Conservation (phyloP, 176 grass and related monocot genomes). For the Luzula sylvatica region DNA sequence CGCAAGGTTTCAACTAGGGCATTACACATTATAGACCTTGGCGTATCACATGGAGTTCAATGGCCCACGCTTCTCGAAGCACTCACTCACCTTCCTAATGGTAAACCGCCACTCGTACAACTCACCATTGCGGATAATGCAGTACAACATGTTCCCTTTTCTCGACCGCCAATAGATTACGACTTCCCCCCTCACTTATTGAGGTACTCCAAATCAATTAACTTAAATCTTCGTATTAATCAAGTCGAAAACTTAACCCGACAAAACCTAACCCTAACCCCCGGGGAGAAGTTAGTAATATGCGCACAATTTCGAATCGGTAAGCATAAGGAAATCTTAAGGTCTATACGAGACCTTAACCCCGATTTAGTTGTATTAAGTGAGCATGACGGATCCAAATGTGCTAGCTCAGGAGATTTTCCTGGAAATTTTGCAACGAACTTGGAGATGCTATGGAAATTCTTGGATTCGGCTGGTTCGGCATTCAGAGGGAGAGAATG, state of each 20-base stretch:
- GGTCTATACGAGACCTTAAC: conserved; percentile 34
- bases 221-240: conserved; percentile 52
- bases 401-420: conserved; percentile 9
- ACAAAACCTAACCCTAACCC: conserved; percentile 1
- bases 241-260: conserved; percentile 11
- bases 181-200: conserved; percentile 77
- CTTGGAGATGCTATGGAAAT: conserved; percentile 61
- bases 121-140: conserved; percentile 30
- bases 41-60: conserved; percentile 92
- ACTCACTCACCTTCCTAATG: conserved; percentile 38
- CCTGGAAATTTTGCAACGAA: conserved; percentile 38
- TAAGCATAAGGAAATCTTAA: conserved; percentile 36
- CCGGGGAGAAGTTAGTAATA: conserved; percentile 46
- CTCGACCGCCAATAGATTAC: conserved; percentile 40
- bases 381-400: conserved; percentile 41
- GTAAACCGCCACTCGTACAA: conserved; percentile 37
- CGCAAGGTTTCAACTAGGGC: not conserved
- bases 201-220: conserved; percentile 77
- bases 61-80: conserved; percentile 97
- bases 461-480: conserved; percentile 69
- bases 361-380: conserved; percentile 76
- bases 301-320: conserved; percentile 73
- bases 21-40: conserved; percentile 78
- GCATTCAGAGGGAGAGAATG: conserved; percentile 83
- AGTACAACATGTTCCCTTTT: conserved; percentile 37